These are phyloP conservation scores for Murraya paniculata DNA, from an alignment of 345 rosid species.

Conservation along the genomic window DNA sequence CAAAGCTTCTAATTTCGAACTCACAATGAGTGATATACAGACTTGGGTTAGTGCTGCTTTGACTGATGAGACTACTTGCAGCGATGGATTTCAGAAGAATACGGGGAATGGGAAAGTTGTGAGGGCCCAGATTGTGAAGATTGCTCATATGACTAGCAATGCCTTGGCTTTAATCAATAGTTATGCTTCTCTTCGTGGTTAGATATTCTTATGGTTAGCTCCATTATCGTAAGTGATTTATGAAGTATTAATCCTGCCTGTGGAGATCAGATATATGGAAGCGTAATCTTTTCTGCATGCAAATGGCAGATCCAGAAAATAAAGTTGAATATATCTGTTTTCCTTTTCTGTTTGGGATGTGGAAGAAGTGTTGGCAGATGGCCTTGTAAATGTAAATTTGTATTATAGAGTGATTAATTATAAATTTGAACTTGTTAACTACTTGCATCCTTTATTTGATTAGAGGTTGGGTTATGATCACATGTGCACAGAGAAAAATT, in stretches of 20 bases:
- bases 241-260: not conserved
- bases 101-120: conserved; percentile 43
- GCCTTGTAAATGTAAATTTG: not conserved
- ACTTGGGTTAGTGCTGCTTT: conserved; percentile 85
- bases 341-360: not conserved
- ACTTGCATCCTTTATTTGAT: not conserved
- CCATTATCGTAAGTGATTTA: not conserved
- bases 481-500: not conserved
- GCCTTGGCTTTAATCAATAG: conserved; percentile 71
- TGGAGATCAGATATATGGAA: not conserved
- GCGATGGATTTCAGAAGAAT: conserved; percentile 56
- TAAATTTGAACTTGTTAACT: not conserved
- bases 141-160: conserved; percentile 68
- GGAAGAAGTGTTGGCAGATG: not conserved
- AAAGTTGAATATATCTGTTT: not conserved
- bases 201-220: conserved; percentile 1
- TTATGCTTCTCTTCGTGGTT: conserved; percentile 49
- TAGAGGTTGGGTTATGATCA: not conserved
- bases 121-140: conserved; percentile 34
- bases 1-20: conserved; percentile 28
- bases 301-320: not conserved
- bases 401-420: not conserved
- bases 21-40: conserved; percentile 49
- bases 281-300: not conserved
- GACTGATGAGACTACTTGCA: conserved; percentile 68